Evolutionary conservation across 805 yeast species (phyloP), one percentile per base, ranked within the genome.

Genomic region (Groenewaldozyma salmanticensis): DNA sequence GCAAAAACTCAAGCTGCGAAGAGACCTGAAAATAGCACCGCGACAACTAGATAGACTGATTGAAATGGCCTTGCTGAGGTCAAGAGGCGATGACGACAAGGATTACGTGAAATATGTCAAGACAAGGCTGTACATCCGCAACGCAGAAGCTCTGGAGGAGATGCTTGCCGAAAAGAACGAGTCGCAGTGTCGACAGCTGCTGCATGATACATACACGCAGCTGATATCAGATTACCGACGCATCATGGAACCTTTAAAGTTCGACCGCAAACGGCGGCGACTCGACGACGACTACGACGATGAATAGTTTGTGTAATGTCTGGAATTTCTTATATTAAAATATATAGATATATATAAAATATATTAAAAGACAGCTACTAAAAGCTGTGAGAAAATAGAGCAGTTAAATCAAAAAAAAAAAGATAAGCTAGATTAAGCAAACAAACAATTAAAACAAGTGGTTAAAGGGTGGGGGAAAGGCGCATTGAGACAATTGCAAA

Each of bases 21-120:
- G 43, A 0, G 43, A 52, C 37, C 65, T 67, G 43, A 84, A 88
- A 54, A 60, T 88, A 52, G 94, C 83, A 46, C 68, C 71, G 42
- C 70, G 95, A 44, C 97, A 90, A 59, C 77, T 86, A 51, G 72
- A 73, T 40, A 68, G 96, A 47, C 66, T 84, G 27, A 51, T 81
- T 3, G 98, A 92, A 57, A 79, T 92, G 85, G 68, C 74, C 1
- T 60, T 81, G 24, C 58, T 80, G 16, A 65, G 70, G 49, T 65
- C 54, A 20, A 43, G 79, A 5, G 97, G 90, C 54, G 18, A 24
- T 11, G 47, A 56, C 18, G 64, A 53, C 27, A 42, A 59, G 24
- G 27, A 33, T 21, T 50, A 44, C 32, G 65, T 92, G 40, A 53
- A 79, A 22, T 71, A 72, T 48, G 79, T 90, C 46, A 90, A 88